Evolutionary conservation across 1,139 yeast genomes (phyloP), one percentile per base, ranked within the genome.

Genomic region (Arxiozyma slooffiae): DNA sequence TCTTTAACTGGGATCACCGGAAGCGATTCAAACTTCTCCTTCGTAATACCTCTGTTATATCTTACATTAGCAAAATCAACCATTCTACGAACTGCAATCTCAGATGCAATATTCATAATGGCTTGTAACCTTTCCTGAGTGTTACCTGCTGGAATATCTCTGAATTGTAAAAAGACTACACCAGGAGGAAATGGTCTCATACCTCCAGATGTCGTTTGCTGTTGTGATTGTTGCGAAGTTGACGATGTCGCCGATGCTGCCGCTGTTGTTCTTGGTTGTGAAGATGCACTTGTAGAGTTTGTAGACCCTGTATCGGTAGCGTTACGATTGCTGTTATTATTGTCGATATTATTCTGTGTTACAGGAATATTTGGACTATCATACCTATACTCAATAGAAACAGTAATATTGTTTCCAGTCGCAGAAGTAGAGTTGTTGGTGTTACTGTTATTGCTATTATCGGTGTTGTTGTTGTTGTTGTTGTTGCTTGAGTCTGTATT

Each of bases 71-170:
- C 18, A 4, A 38, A 38, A n/a, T 45, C 43, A 7, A 30, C 38
- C 36, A 45, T 38, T 39, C 48, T 45, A 26, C 48, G 43, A 22
- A 60, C 57, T 62, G 70, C 60, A 41, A 69, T 73, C 41, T 75
- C 74, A 6, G 79, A 82, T 1, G 89, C 89, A 51, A 82, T 67
- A 36, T 83, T 71, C 14, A 83, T 78, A 52, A 83, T 74, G 52
- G 80, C 79, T 37, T 76, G 74, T 38, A 69, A 52, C 24, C 68
- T 60, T 11, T 64, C 62, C 23, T 63, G 63, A 3, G 68, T 59
- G 20, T 68, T 61, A 4, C 62, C 54, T 3, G 56, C 49, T 1
- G 82, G 76, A 47, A 80, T 80, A 58, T 81, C 81, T 17, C 88
- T 86, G 43, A 83, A 77, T 34, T 82, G 68, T 22, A 53, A 80